Evolutionary conservation across 768 basidiomycete species (phyloP).

Genomic region (Collybiopsis luxurians): DNA sequence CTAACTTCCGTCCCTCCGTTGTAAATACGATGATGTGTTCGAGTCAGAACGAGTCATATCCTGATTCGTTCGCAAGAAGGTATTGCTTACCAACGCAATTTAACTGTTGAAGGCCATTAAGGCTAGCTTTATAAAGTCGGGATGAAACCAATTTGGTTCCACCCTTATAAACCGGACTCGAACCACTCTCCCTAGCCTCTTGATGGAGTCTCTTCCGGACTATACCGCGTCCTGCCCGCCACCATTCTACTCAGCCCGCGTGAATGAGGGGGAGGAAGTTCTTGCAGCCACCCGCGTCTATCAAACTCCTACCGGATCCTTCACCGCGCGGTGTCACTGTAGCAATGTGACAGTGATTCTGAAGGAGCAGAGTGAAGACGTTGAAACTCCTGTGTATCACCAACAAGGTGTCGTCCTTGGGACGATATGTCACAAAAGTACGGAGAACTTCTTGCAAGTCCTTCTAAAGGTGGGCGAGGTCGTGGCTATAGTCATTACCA

Average conservation of each 20-base stretch:
- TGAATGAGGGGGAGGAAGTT: constrained; percentile 1
- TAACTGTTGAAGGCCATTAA: too few species aligned
- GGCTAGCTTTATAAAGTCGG: too few species aligned
- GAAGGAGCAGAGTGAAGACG: constrained; percentile 4
- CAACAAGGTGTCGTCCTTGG: background rate
- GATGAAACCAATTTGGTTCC: too few species aligned
- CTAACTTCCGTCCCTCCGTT: too few species aligned
- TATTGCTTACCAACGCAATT: too few species aligned
- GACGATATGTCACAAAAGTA: background rate
- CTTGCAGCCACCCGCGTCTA: constrained; percentile 1
- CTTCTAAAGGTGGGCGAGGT: background rate
- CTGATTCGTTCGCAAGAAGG: too few species aligned
- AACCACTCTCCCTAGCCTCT: background rate
- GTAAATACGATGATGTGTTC: too few species aligned
- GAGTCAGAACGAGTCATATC: too few species aligned
- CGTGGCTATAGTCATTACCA: background rate
- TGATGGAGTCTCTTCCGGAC: background rate
- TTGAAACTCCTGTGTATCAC: background rate
- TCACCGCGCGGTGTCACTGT: background rate
- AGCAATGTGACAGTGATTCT: background rate
- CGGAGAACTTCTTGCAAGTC: constrained; percentile 2
- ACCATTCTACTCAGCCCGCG: background rate
- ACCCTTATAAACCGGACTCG: too few species aligned
- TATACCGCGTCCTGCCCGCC: constrained; percentile 2
- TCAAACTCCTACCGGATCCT: background rate